These are phyloP conservation scores for Aspergillus felis DNA, from an alignment of 2,329 filamentous ascomycete genomes.

Conservation along the genomic window DNA sequence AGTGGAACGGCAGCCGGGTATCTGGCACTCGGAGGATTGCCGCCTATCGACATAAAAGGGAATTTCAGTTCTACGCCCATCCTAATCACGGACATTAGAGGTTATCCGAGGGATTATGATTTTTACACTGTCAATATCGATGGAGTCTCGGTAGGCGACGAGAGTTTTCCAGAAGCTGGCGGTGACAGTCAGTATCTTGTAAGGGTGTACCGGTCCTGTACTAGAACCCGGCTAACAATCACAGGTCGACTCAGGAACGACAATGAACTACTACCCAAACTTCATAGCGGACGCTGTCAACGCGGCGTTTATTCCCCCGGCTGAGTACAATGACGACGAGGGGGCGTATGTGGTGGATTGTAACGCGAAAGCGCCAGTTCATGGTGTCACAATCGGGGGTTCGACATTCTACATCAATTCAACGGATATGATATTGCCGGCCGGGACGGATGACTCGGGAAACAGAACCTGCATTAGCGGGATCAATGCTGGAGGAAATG, in stretches of 20 bases:
- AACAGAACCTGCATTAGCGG: slow-evolving; percentile 15
- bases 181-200: slow-evolving; percentile 13
- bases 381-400: slow-evolving; percentile 41
- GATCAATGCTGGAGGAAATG: slow-evolving; percentile 12
- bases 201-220: not conserved
- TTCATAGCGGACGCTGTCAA: slow-evolving; percentile 37
- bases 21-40: slow-evolving; percentile 17
- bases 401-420: slow-evolving; percentile 27
- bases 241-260: slow-evolving; percentile 25
- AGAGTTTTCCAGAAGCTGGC: slow-evolving; percentile 4
- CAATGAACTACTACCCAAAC: slow-evolving; percentile 33
- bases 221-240: not conserved
- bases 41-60: slow-evolving; percentile 7
- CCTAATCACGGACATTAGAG: slow-evolving; percentile 12
- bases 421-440: slow-evolving; percentile 25
- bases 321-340: slow-evolving; percentile 24
- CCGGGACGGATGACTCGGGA: slow-evolving; percentile 12
- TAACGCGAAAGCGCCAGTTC: slow-evolving; percentile 35
- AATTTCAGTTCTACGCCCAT: slow-evolving; percentile 16
- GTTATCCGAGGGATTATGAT: slow-evolving; percentile 11
- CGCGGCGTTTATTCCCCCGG: slow-evolving; percentile 40
- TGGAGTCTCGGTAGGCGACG: slow-evolving; percentile 7
- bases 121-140: slow-evolving; percentile 18
- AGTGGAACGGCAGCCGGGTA: slow-evolving; percentile 8
- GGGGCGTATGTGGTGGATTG: slow-evolving; percentile 42